Evolutionary conservation across 2,329 filamentous ascomycete species (phyloP).

Genomic region (Whalleya microplaca): DNA sequence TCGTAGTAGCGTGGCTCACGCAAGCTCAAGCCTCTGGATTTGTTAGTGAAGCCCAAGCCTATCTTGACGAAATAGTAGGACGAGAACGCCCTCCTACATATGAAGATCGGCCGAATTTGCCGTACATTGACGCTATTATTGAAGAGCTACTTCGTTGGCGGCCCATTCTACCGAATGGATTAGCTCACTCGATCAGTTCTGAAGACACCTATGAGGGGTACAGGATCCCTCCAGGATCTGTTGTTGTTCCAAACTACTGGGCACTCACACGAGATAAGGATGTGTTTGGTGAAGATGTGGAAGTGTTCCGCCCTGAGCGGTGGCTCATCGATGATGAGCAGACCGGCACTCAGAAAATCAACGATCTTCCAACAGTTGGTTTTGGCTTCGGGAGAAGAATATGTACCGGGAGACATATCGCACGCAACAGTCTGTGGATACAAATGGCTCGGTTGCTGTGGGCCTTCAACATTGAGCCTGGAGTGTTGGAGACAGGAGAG

Average conservation of each 20-base stretch:
- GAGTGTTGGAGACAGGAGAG: background rate
- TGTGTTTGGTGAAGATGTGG: slow-evolving; percentile 44
- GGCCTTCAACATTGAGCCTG: slow-evolving; percentile 30
- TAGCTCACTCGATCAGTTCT: slow-evolving; percentile 44
- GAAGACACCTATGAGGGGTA: slow-evolving; percentile 43
- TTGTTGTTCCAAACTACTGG: slow-evolving; percentile 48
- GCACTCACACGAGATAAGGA: slow-evolving; percentile 42
- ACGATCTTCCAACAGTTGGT: slow-evolving; percentile 38
- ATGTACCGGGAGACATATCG: slow-evolving; percentile 49
- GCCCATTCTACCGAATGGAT: slow-evolving; percentile 41
- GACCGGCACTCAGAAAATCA: slow-evolving; percentile 13
- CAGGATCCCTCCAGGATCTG: slow-evolving; percentile 47
- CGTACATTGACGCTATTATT: slow-evolving; percentile 47
- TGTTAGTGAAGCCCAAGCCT: slow-evolving; percentile 43
- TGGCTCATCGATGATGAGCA: slow-evolving; percentile 30
- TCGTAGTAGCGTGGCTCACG: slow-evolving; percentile 38
- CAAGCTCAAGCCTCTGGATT: slow-evolving; percentile 12
- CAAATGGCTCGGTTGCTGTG: slow-evolving; percentile 50
- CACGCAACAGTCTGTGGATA: slow-evolving; percentile 50
- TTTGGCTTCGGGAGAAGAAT: slow-evolving; percentile 55
- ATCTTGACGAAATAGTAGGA: slow-evolving; percentile 48
- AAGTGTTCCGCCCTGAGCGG: slow-evolving; percentile 39
- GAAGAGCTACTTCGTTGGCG: slow-evolving; percentile 52
- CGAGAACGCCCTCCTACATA: slow-evolving; percentile 42
- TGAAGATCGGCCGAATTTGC: slow-evolving; percentile 42